These are phyloP conservation scores for Choiromyces venosus DNA, from an alignment of 495 filamentous ascomycete species.

Conservation along the genomic window DNA sequence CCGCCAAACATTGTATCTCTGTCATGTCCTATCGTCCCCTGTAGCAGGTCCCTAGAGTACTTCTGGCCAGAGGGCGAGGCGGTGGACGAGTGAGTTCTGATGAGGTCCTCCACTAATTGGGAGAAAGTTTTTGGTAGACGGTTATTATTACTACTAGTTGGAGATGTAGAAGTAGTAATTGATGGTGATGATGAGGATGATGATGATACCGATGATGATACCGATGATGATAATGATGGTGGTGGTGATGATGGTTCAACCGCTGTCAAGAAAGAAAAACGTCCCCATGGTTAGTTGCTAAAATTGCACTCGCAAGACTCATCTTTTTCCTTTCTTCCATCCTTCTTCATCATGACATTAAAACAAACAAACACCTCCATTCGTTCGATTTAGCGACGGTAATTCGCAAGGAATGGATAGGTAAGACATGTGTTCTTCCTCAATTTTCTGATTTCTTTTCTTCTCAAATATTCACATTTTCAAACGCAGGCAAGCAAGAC, in stretches of 20 bases:
- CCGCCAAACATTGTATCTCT: neutral
- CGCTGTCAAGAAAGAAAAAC: neutral
- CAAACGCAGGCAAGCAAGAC: conserved; percentile 3
- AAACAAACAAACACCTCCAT: neutral
- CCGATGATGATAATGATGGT: neutral
- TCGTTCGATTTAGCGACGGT: neutral
- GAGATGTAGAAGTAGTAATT: conserved; percentile 7
- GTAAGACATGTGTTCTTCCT: neutral
- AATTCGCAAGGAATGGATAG: neutral
- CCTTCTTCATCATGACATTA: neutral
- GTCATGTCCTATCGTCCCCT: neutral
- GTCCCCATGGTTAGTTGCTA: neutral
- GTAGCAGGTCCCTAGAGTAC: neutral
- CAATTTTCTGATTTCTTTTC: neutral
- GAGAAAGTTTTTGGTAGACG: conserved; percentile 18
- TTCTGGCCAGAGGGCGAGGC: conserved; percentile 30
- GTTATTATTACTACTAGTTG: conserved; percentile 10
- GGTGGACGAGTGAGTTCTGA: conserved; percentile 32
- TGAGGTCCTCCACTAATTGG: conserved; percentile 28
- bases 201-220: conserved; percentile 1
- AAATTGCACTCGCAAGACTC: neutral
- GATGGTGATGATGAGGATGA: neutral
- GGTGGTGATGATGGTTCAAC: neutral
- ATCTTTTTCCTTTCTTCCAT: neutral
- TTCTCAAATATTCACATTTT: neutral